Evolutionary conservation across 2,329 filamentous ascomycete genomes (phyloP), one percentile per base, ranked within the genome.

Genomic region (Myriosclerotinia curreyana): DNA sequence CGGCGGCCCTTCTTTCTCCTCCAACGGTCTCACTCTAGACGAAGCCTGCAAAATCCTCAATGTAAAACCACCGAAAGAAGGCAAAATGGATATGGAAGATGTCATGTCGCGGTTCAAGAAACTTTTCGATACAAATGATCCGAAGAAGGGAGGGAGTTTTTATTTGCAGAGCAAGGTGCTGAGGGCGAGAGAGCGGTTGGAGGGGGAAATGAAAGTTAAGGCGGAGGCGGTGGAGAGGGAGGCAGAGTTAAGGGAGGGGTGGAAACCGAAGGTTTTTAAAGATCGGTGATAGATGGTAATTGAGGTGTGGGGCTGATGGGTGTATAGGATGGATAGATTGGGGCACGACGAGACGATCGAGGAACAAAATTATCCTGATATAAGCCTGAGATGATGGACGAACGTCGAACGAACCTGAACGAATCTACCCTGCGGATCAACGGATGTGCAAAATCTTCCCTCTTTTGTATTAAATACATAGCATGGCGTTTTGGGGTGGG

Each of bases 41-140:
- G 95, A 99, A 82, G 95, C 95, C 62, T 98, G 92, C 85, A 91
- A 92, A 79, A 97, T 99, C 74, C 85, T 99, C 68, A 96, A 99
- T 76, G 92, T 99, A 71, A 91, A 94, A 76, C 91, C 93, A 46
- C 93, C 94, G 1, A 85, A 89, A 76, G 85, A 83, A 66, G 92
- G 91, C 53, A 83, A 92, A 75, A 83, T 88, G 66, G 90, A 93
- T 75, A 80, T 93, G 75, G 90, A 93, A 72, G 83, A 89, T 69
- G 87, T 96, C 63, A 88, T 90, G 78, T 86, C 89, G 71, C 84
- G 92, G 62, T 99, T 98, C 83, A 98, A 98, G 85, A 87, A 89
- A 69, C 80, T 99, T 55, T 99, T 97, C 76, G 95, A 99, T 77
- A 81, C 86, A 71, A 99, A 99, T 79, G 91, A 99, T 69, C 94